Conservation (phyloP, 495 filamentous ascomycete species). For the Daldinia grandis region DNA sequence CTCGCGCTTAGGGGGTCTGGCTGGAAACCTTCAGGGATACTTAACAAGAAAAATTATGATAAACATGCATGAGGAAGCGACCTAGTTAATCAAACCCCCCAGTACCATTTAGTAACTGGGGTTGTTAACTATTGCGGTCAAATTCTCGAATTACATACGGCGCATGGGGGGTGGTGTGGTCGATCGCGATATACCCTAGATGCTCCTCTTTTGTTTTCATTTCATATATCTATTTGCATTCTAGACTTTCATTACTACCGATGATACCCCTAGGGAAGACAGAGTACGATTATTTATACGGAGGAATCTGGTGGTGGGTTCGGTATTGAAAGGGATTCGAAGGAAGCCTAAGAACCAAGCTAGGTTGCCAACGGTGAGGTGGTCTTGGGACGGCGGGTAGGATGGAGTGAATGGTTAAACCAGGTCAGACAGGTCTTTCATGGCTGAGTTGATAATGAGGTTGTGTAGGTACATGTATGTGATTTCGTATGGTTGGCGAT, state of each 20-base stretch:
- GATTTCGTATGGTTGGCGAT: neutral
- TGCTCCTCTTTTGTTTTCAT: slow-evolving; percentile 13
- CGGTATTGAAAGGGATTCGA: neutral
- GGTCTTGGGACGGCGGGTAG: neutral
- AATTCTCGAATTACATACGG: slow-evolving; percentile 33
- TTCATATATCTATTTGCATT: slow-evolving; percentile 27
- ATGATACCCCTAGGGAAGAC: slow-evolving; percentile 44
- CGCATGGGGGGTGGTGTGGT: slow-evolving; percentile 33
- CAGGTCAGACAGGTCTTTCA: neutral
- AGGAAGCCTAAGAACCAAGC: neutral
- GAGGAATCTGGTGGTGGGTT: slow-evolving; percentile 12
- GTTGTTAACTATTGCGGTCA: neutral
- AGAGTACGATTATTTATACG: slow-evolving; percentile 15
- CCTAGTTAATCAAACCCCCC: neutral
- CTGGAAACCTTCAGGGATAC: neutral
- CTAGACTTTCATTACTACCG: slow-evolving; percentile 40
- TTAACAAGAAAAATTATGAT: neutral
- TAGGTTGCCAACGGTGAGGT: neutral
- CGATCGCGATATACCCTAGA: slow-evolving; percentile 37
- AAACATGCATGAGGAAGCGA: slow-evolving; percentile 12
- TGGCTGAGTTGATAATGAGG: neutral
- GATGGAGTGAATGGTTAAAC: neutral
- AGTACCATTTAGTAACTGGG: neutral
- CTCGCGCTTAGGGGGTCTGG: slow-evolving; percentile 17
- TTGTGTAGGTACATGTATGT: neutral